Conservation (phyloP, 2,329 filamentous ascomycete species). For the Pestalotiopsis sp. region DNA sequence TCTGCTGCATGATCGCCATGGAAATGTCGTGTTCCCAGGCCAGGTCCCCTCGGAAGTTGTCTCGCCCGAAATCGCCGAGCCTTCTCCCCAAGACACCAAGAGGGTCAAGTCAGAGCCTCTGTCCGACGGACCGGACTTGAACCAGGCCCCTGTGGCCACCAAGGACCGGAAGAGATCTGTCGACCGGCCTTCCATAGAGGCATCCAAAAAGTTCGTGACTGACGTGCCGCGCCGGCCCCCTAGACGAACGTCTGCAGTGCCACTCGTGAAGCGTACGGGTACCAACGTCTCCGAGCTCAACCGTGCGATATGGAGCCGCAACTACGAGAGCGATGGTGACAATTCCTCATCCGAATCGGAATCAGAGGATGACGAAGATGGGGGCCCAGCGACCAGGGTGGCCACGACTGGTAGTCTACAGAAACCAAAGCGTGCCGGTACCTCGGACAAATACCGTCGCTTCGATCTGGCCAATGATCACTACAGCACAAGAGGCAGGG, state of each 20-base stretch:
- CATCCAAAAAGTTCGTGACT: slow-evolving; percentile 20
- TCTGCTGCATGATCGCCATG: slow-evolving; percentile 23
- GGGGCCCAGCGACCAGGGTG: neutral
- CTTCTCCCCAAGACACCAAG: slow-evolving; percentile 8
- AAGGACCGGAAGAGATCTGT: neutral
- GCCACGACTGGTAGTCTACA: slow-evolving; percentile 12
- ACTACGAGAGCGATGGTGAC: slow-evolving; percentile 16
- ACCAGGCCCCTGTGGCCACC: neutral
- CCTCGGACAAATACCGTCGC: slow-evolving; percentile 44
- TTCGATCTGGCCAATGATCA: slow-evolving; percentile 67
- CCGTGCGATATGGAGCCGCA: slow-evolving; percentile 13
- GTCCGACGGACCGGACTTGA: neutral
- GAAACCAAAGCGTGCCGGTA: slow-evolving; percentile 15
- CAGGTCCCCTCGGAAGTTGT: slow-evolving; percentile 27
- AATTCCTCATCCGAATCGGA: slow-evolving; percentile 23
- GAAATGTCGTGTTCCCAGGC: slow-evolving; percentile 24
- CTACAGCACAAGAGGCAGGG: slow-evolving; percentile 65
- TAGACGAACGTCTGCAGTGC: slow-evolving; percentile 16
- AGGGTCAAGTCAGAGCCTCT: slow-evolving; percentile 20
- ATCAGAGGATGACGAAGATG: slow-evolving; percentile 21
- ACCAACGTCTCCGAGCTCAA: slow-evolving; percentile 25
- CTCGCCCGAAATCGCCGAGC: slow-evolving; percentile 18
- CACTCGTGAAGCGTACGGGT: slow-evolving; percentile 22
- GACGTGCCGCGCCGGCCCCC: slow-evolving; percentile 18
- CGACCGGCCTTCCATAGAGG: slow-evolving; percentile 18